Conservation (phyloP, 2,329 filamentous ascomycete species). For the Colletotrichum abscissum region DNA sequence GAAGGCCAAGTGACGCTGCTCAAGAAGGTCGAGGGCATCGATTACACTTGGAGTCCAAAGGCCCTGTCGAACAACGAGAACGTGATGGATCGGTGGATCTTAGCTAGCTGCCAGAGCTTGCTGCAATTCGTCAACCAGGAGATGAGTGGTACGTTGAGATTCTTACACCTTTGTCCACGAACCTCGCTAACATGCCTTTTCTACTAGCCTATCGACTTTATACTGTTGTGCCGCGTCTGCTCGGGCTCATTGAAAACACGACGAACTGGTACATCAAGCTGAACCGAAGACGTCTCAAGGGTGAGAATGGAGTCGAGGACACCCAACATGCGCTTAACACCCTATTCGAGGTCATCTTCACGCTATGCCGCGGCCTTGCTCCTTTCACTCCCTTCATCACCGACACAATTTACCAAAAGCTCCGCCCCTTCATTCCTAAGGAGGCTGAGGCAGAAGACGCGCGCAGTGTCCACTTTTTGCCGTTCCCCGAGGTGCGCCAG, state of each 20-base stretch:
- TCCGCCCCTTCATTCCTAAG: conserved; percentile 84
- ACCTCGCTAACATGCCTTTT: not conserved
- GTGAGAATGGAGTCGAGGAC: conserved; percentile 86
- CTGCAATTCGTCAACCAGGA: conserved; percentile 92
- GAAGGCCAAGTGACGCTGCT: conserved; percentile 86
- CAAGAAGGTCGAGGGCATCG: conserved; percentile 84
- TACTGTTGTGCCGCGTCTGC: conserved; percentile 88
- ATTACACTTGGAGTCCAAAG: conserved; percentile 82
- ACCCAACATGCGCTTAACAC: conserved; percentile 93
- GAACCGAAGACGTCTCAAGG: conserved; percentile 91
- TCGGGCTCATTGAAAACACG: conserved; percentile 89
- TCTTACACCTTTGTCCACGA: not conserved
- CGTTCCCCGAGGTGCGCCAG: conserved; percentile 88
- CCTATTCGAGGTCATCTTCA: conserved; percentile 92
- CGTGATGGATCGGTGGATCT: conserved; percentile 96
- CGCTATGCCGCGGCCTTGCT: conserved; percentile 86
- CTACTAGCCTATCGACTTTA: conserved; percentile 78
- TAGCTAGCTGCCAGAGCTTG: conserved; percentile 91
- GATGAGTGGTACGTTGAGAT: conserved; percentile 75
- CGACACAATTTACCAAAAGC: conserved; percentile 90
- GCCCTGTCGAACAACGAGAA: conserved; percentile 84
- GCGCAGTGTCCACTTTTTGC: conserved; percentile 91
- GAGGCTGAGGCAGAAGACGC: conserved; percentile 75
- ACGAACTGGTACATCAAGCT: conserved; percentile 99
- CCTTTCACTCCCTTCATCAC: conserved; percentile 97